Percentiles rank a stretch among this genome's conserved stretches.
These are phyloP conservation scores for Lenwebbia sp. DNA, from an alignment of 345 rosid genomes.

Conservation along the genomic window DNA sequence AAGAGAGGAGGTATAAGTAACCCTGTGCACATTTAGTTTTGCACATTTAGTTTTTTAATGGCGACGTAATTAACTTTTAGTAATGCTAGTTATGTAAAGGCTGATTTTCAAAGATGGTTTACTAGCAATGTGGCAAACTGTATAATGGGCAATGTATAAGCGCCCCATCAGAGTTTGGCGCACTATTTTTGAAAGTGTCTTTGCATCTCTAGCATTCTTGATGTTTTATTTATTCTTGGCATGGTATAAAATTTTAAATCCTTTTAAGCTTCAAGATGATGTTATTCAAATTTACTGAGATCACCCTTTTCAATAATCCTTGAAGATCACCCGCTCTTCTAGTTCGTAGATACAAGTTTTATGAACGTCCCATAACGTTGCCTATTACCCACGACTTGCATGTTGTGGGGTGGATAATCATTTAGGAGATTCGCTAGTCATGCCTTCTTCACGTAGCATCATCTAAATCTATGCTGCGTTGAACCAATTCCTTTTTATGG, in stretches of 20 bases:
- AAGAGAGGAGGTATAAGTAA: constrained; percentile 62
- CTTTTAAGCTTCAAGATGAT: not conserved
- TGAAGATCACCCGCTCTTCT: not conserved
- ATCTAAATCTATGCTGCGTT: not conserved
- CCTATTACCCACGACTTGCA: not conserved
- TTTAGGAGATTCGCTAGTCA: not conserved
- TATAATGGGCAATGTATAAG: not conserved
- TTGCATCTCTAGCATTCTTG: not conserved
- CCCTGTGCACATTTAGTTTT: not conserved
- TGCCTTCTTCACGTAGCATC: not conserved
- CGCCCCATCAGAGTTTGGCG: not conserved
- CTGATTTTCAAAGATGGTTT: not conserved
- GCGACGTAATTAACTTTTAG: not conserved
- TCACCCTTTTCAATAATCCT: not conserved
- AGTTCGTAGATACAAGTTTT: not conserved
- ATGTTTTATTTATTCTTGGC: not conserved
- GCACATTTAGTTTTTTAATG: not conserved
- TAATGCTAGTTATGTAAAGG: not conserved
- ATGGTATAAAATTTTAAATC: not conserved
- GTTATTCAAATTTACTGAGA: not conserved
- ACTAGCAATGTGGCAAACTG: not conserved
- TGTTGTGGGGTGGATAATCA: not conserved
- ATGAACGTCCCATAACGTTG: not conserved
- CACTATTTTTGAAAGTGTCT: not conserved
- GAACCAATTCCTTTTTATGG: not conserved